Evolutionary conservation across 371 early-diverging fungal species (phyloP).

Genomic region (Saksenaea vasiformis): DNA sequence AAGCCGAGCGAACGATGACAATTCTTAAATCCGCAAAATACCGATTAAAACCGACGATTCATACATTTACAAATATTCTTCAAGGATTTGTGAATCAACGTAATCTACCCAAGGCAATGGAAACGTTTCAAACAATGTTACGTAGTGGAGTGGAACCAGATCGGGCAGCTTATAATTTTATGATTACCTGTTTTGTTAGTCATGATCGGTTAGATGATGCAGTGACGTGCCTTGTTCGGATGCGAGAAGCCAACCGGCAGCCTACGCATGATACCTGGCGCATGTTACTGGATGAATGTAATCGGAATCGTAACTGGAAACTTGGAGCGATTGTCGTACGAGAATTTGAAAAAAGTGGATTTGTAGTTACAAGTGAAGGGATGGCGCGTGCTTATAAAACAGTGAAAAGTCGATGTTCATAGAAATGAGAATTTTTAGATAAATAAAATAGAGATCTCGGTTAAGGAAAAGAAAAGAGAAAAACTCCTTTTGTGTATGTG

Average conservation of each 20-base stretch:
- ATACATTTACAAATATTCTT: conserved; percentile 47
- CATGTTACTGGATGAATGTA: conserved; percentile 35
- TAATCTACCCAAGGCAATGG: conserved; percentile 36
- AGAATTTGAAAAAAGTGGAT: conserved; percentile 36
- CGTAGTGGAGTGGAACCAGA: conserved; percentile 34
- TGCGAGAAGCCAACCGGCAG: conserved; percentile 21
- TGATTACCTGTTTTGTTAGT: conserved; percentile 40
- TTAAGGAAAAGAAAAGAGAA: background rate
- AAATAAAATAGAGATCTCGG: background rate
- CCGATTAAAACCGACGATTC: conserved; percentile 35
- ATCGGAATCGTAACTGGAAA: conserved; percentile 23
- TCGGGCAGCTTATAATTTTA: conserved; percentile 47
- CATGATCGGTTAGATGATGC: conserved; percentile 41
- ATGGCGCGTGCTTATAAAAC: conserved; percentile 32
- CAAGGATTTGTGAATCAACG: conserved; percentile 40
- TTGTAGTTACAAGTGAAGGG: conserved; percentile 30
- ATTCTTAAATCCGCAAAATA: conserved; percentile 16
- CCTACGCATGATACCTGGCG: conserved; percentile 47
- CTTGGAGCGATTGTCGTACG: conserved; percentile 25
- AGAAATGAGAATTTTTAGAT: background rate
- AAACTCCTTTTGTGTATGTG: too few relatives aligned
- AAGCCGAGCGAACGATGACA: conserved; percentile 40
- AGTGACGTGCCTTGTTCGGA: conserved; percentile 30
- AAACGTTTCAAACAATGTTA: conserved; percentile 37
- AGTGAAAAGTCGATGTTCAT: conserved; percentile 23